phyloP scores from a whole-genome alignment of 2,329 filamentous ascomycete genomes.

The Diplocarpon mali region DNA sequence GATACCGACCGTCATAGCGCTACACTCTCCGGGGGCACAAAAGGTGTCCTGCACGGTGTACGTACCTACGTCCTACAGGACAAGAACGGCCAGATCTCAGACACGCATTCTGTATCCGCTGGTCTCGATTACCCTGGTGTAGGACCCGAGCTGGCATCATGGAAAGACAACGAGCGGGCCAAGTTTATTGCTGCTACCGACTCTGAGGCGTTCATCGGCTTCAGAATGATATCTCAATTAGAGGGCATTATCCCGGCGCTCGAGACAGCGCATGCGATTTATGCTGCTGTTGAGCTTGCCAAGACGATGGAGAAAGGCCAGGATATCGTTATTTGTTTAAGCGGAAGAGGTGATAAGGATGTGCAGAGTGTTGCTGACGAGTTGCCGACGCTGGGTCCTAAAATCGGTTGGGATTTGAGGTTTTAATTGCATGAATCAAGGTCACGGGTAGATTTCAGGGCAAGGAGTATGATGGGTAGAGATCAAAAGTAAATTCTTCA shows the following conservation, averaged over 20 bases:
- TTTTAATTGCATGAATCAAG: constrained; percentile 33
- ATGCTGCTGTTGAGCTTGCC: constrained; percentile 76
- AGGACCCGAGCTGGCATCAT: constrained; percentile 79
- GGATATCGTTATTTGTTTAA: constrained; percentile 88
- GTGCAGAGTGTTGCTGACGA: constrained; percentile 97
- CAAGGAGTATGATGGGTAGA: no score
- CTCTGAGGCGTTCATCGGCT: constrained; percentile 77
- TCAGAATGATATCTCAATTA: constrained; percentile 71
- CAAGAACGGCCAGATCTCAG: constrained; percentile 80
- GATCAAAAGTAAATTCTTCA: no score
- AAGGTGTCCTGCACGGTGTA: constrained; percentile 92
- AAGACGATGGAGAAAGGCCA: constrained; percentile 84
- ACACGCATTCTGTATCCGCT: constrained; percentile 94
- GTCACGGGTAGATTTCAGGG: no score
- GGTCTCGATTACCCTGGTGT: constrained; percentile 96
- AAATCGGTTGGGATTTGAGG: constrained; percentile 66
- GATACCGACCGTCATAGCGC: constrained; percentile 80
- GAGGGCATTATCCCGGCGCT: constrained; percentile 97
- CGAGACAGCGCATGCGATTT: constrained; percentile 88
- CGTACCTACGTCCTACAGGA: constrained; percentile 93
- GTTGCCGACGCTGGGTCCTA: constrained; percentile 74
- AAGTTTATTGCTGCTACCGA: constrained; percentile 88
- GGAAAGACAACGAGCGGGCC: constrained; percentile 85
- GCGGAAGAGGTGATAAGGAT: constrained; percentile 93
- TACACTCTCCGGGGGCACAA: constrained; percentile 73